Evolutionary conservation across 1,139 yeast genomes (phyloP), one percentile per base, ranked within the genome.

Genomic region (Hemisphaericaspora lyxosophila): DNA sequence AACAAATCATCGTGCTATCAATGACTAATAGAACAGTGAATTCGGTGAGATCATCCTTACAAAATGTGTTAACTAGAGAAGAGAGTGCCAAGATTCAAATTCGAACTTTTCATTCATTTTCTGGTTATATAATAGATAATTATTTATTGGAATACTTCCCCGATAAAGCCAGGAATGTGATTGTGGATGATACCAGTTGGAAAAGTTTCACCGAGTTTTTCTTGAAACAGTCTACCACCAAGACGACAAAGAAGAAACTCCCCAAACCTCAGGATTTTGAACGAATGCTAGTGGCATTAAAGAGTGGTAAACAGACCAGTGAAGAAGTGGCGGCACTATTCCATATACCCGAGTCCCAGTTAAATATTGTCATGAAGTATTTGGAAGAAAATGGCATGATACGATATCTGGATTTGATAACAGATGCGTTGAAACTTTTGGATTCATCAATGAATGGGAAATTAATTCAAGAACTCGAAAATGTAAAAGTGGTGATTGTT

Each of bases 1-100:
- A 64, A 7, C 78, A 79, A 36, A 73, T 85, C 2, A 55, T 84
- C 26, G 80, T 83, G 4, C 60, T 85, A 7, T 80, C 89, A 4
- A 70, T 85, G 74, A 83, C 94, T 1, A 85, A 83, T 48, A 64
- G 84, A 38, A 80, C 92, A 0, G 88, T 83, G 1, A 69, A 69
- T 27, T 75, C 81, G 17, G 58, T 85, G 12, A 59, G 62, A 26
- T 42, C 46, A 0, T 67, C 74, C 4, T 53, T 85, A 17, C 30
- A 42, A 0, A 45, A 44, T 0, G 41, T 66, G 0, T 46, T 77
- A 19, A 76, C 2, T 17, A 5, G 3, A 28, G 14, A 48, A 43
- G 26, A 58, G 4, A 64, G 72, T 0, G 40, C 47, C 1, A 48
- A 55, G 13, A 58, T 81, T 4, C 66, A 70, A 22, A 62, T 80